phyloP scores from a whole-genome alignment of 1,284 basidiomycete genomes.

The Pseudozyma tsukubaensis region DNA sequence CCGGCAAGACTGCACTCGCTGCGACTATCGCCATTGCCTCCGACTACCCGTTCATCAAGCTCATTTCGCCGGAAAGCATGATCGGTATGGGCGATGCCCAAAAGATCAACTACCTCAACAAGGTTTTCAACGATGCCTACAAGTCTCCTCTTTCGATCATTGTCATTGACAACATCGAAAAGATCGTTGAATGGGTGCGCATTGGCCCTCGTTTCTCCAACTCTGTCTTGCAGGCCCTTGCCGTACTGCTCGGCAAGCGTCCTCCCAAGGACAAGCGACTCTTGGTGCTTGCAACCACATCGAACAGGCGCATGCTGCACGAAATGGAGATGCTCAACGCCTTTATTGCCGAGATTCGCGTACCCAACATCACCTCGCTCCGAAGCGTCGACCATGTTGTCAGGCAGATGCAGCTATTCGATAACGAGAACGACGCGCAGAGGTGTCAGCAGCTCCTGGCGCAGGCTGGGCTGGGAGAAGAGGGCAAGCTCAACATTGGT shows the following conservation, averaged over 20 bases:
- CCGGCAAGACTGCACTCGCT: constrained; percentile 95
- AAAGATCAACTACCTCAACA: constrained; percentile 91
- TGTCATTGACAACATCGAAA: constrained; percentile 80
- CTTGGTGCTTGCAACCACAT: constrained; percentile 91
- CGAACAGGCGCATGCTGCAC: constrained; percentile 84
- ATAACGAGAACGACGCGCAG: constrained; percentile 73
- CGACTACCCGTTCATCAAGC: constrained; percentile 96
- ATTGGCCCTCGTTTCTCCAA: constrained; percentile 97
- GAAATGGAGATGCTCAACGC: constrained; percentile 89
- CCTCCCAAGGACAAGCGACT: constrained; percentile 97
- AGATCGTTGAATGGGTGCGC: constrained; percentile 81
- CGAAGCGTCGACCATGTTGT: constrained; percentile 81
- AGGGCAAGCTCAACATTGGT: constrained; percentile 79
- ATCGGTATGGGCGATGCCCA: constrained; percentile 91
- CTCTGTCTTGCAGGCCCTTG: constrained; percentile 87
- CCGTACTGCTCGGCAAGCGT: constrained; percentile 87
- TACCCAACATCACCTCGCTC: constrained; percentile 83
- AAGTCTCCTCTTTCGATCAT: constrained; percentile 96
- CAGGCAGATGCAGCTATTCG: constrained; percentile 85
- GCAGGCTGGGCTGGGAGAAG: constrained; percentile 79
- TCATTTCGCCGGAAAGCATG: constrained; percentile 96
- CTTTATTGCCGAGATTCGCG: constrained; percentile 89
- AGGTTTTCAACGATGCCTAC: constrained; percentile 94
- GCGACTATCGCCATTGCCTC: constrained; percentile 94
- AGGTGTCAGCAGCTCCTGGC: constrained; percentile 78